A percentile compares a stretch with the other conserved stretches of the same genome.
Conservation (phyloP, 768 basidiomycete genomes). For the Lactifluus echinatus region DNA sequence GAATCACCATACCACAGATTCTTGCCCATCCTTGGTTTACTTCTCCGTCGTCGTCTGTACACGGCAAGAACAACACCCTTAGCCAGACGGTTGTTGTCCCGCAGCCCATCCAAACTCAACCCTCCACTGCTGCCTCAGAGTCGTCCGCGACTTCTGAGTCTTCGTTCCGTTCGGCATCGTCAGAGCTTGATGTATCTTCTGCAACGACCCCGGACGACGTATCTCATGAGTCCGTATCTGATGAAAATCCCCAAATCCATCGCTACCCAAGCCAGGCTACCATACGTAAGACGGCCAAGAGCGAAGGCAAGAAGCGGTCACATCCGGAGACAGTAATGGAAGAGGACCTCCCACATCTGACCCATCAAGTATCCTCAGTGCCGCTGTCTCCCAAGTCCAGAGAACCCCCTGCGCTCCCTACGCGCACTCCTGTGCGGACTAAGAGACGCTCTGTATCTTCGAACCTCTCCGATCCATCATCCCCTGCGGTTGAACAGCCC, state of each 20-base stretch:
- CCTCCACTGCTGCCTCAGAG: constrained; percentile 25
- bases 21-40: constrained; percentile 84
- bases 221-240: constrained; percentile 15
- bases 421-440: constrained; percentile 88
- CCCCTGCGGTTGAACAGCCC: constrained; percentile 31
- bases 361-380: constrained; percentile 24
- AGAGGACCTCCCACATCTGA: constrained; percentile 31
- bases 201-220: constrained; percentile 51
- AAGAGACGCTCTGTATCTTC: constrained; percentile 95
- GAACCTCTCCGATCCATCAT: constrained; percentile 56
- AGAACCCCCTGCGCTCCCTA: constrained; percentile 51
- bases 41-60: constrained; percentile 11
- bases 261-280: constrained; percentile 52
- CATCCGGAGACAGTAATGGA: constrained; percentile 46
- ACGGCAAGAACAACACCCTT: constrained; percentile 23
- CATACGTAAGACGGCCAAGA: constrained; percentile 35
- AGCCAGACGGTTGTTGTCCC: constrained; percentile 25
- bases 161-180: constrained; percentile 26
- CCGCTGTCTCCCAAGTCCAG: constrained; percentile 24
- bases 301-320: constrained; percentile 27
- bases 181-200: constrained; percentile 32
- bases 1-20: constrained; percentile 77
- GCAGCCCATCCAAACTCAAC: constrained; percentile 24
- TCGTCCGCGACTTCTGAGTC: constrained; percentile 45
- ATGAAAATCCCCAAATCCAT: constrained; percentile 32